Evolutionary conservation across 2,329 filamentous ascomycete species (phyloP), one percentile per base, ranked within the genome.

Genomic region (Fusarium nanum): DNA sequence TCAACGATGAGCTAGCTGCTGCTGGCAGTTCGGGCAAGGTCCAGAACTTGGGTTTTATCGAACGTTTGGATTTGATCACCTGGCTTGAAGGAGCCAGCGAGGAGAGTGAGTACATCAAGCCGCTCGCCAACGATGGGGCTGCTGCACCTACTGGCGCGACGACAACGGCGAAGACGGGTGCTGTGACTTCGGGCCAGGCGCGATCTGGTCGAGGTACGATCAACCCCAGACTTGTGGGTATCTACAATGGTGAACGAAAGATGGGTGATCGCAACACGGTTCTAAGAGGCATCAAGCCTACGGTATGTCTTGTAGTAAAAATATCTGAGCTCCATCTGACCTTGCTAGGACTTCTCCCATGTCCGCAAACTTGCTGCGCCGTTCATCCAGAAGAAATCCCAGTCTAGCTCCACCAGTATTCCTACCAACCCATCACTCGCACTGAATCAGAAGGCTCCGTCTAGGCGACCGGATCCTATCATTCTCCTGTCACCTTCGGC

Each of bases 401-500:
- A 82, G 68, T 77, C 84, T 12, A 58, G 66, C 71, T 73, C 79
- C 46, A 74, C 80, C 20, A 80, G 74, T 64, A 76, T 82, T 30
- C 75, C 81, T 45, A 78, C 78, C 60, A 85, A 82, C 71, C 79
- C 83, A 11, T 73, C 86, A 10, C 81, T 89, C 16, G 80, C 85
- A 5, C 81, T 87, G 54, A 88, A 89, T 76, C 86, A 84, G 67
- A 88, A 85, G 78, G 73, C 77, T 14, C 82, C 84, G 30, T 76
- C 79, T 47, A 82, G 86, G 48, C 83, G 88, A 62, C 86, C 87
- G 40, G 86, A 97, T 78, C 96, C 96, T 50, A 99, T 99, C 81
- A 98, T 99, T 79, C 90, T 99, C 28, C 91, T 99, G 66, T 98
- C 96, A 0, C 96, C 96, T 2, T 98, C 95, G 3, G 96, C 95